These are phyloP conservation scores for Botryotinia calthae DNA, from an alignment of 2,329 filamentous ascomycete species.

Conservation along the genomic window DNA sequence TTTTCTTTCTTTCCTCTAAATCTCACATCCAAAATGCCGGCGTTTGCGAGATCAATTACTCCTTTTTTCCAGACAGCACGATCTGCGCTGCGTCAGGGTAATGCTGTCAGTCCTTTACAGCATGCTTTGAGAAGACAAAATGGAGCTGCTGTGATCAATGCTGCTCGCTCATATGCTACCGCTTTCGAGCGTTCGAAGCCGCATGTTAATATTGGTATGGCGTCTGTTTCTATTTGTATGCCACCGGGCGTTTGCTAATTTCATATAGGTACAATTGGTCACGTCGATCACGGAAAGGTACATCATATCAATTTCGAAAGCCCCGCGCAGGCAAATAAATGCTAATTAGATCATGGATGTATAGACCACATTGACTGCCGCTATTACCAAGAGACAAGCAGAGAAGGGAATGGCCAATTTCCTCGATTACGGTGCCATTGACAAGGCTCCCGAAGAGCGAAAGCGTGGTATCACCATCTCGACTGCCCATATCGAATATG, in stretches of 20 bases:
- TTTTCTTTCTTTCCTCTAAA: slow-evolving; percentile 18
- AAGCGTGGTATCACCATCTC: slow-evolving; percentile 99
- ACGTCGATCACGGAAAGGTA: slow-evolving; percentile 99
- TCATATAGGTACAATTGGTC: slow-evolving; percentile 83
- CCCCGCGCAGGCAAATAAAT: slow-evolving; percentile 4
- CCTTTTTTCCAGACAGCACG: slow-evolving; percentile 82
- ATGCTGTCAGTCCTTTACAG: slow-evolving; percentile 73
- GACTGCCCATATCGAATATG: slow-evolving; percentile 97
- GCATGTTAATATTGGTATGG: slow-evolving; percentile 92
- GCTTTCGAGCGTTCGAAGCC: slow-evolving; percentile 88
- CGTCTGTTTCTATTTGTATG: background rate
- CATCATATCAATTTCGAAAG: background rate
- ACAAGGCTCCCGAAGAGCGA: slow-evolving; percentile 98
- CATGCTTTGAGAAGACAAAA: slow-evolving; percentile 62
- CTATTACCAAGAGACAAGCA: slow-evolving; percentile 97
- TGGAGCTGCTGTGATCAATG: slow-evolving; percentile 61
- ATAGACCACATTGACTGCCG: slow-evolving; percentile 94
- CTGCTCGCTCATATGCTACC: slow-evolving; percentile 60
- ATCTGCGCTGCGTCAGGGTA: slow-evolving; percentile 66
- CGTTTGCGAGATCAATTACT: slow-evolving; percentile 72
- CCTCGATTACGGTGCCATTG: slow-evolving; percentile 96
- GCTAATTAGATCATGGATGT: slow-evolving; percentile 8
- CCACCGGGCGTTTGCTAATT: slow-evolving; percentile 23
- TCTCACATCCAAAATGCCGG: slow-evolving; percentile 64
- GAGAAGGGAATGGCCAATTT: slow-evolving; percentile 92